Base-by-base conservation (phyloP, 1,284 basidiomycete genomes). In the Cutaneotrichosporon cavernicola region DNA sequence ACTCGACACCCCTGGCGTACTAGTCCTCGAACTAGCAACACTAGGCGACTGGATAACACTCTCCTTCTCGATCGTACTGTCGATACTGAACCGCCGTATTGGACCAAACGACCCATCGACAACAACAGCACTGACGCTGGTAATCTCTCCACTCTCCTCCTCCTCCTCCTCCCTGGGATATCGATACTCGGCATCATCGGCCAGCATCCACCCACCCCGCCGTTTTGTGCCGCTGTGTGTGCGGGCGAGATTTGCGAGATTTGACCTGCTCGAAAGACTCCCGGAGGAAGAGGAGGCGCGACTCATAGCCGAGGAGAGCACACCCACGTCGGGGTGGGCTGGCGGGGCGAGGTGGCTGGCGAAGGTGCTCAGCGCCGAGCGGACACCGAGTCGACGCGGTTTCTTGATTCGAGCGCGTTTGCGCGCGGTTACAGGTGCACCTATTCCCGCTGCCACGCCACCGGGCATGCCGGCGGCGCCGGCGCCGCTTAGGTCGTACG, bases 91-190 rank as follows among this genome's bases (percentile, higher is more conserved):
- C 22, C n/a, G 13, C 6, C 34, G 18, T 21, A 10, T 14, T 5
- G 36, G 55, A 7, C 36, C 55, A 56, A 56, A 59, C 30, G 50
- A 32, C 30, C 40, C 32, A 21, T 59, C 58, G 49, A 59, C 49
- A 9, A 59, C 58, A n/a, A 59, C 58, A 10, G 32, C 47, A 32
- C 38, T 16, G n/a, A 59, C 58, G 31, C 30, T 38, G 8, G 11
- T n/a, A 13, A 31, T 31, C 31, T 22, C n/a, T 14, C 4, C 55
- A 7, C 22, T 18, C 11, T 56, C 55, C 5, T 30, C 26, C 11
- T 57, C 56, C 3, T 40, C 56, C 43, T 57, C 21, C 40, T 43
- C 22, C 40, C 26, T 46, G 40, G 56, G 31, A 18, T 5, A 13
- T 38, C 55, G 38, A 14, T 56, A 56, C 21, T 40, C 21, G 11